Percentiles rank a stretch among this genome's conserved stretches.
These are phyloP conservation scores for Eragrostis tef DNA, from an alignment of 202 grass and related monocot genomes.

Conservation along the genomic window DNA sequence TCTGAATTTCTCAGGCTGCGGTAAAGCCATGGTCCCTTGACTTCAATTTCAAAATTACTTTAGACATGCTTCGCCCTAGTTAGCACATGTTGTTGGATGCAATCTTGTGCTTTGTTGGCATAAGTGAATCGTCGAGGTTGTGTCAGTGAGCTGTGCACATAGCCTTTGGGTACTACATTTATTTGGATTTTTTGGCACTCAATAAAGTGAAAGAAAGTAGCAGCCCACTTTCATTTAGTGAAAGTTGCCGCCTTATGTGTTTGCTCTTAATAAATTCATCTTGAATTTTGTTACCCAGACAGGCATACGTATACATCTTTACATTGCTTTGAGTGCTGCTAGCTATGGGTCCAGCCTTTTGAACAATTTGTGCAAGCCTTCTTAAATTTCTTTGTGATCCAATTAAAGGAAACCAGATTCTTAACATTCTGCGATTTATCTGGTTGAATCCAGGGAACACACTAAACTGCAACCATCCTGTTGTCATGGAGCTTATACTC, in stretches of 20 bases:
- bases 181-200: background rate
- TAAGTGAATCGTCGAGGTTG: background rate
- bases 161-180: background rate
- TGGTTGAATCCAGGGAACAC: conserved; percentile 71
- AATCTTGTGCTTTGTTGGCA: background rate
- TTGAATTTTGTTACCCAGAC: background rate
- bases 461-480: conserved; percentile 94
- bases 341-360: background rate
- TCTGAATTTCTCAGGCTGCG: conserved; percentile 94
- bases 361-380: background rate
- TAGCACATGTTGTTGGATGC: conserved; percentile 3
- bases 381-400: conserved; percentile 17
- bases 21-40: conserved; percentile 57
- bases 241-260: background rate
- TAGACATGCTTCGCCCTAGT: background rate
- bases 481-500: conserved; percentile 93
- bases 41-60: conserved; percentile 41
- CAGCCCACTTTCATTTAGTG: background rate
- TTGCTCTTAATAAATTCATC: conserved; percentile 22
- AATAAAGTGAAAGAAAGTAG: background rate
- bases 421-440: conserved; percentile 9
- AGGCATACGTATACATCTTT: background rate
- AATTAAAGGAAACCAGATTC: background rate
- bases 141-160: background rate
- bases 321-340: conserved; percentile 6